Evolutionary conservation across 768 basidiomycete species (phyloP).

Genomic region (Dioszegia hungarica): DNA sequence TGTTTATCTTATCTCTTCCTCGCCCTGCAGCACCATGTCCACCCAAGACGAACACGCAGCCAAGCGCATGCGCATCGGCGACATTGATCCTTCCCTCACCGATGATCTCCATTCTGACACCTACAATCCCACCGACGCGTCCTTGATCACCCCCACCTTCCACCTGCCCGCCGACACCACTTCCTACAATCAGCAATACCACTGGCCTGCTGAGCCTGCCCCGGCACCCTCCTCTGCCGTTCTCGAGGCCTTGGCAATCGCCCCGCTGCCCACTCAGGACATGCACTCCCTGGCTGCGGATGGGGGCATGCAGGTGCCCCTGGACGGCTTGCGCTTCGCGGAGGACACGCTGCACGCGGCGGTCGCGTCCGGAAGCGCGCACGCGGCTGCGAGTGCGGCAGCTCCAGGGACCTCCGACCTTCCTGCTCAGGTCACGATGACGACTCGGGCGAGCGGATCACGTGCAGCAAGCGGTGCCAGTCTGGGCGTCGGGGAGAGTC

Average conservation of each 20-base stretch:
- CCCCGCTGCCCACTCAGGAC: background rate
- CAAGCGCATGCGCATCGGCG: background rate
- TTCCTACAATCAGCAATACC: background rate
- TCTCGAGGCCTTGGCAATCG: background rate
- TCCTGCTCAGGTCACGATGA: background rate
- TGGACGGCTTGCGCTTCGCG: background rate
- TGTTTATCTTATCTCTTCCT: constrained; percentile 4
- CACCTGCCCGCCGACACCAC: background rate
- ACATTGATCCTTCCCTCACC: background rate
- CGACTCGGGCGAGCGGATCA: background rate
- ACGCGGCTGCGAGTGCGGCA: background rate
- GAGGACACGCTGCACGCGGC: constrained; percentile 2
- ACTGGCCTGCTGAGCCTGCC: constrained; percentile 4
- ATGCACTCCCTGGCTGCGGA: no score
- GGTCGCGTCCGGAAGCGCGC: background rate
- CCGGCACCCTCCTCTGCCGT: background rate
- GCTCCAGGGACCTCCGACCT: background rate
- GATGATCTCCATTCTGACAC: background rate
- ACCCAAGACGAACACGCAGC: background rate
- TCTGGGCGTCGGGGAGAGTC: no score
- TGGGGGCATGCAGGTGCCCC: background rate
- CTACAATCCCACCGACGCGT: background rate
- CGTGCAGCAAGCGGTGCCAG: no score
- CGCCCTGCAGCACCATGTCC: background rate
- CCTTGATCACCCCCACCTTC: background rate